Evolutionary conservation across 441 rosid genomes (phyloP).

Genomic region (Jatropha multifida): DNA sequence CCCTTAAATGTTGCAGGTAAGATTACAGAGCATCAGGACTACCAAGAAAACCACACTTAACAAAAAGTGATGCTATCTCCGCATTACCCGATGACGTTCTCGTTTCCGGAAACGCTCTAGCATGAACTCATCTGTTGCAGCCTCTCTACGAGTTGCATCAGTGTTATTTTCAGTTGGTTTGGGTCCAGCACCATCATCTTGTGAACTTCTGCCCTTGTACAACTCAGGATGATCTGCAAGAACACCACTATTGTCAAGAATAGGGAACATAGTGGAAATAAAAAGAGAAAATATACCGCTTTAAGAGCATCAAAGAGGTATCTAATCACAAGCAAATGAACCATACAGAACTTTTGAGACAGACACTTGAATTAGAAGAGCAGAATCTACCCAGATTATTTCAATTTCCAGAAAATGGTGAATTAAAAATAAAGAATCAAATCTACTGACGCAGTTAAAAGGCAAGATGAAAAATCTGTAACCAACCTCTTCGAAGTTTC

Average conservation of each 20-base stretch:
- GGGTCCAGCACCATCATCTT: conserved; percentile 51
- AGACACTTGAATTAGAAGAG: background rate
- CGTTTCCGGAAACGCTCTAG: conserved; percentile 88
- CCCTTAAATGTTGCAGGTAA: background rate
- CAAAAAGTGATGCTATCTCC: conserved; percentile 46
- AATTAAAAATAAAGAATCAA: background rate
- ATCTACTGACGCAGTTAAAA: background rate
- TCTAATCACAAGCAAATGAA: background rate
- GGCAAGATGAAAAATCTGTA: background rate
- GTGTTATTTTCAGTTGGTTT: conserved; percentile 44
- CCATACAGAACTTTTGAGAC: background rate
- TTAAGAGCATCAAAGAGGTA: conserved; percentile 3
- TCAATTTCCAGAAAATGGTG: background rate
- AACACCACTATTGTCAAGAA: conserved; percentile 1
- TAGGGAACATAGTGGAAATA: background rate
- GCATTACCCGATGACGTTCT: conserved; percentile 84
- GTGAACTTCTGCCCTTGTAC: conserved; percentile 61
- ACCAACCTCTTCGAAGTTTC: conserved; percentile 84
- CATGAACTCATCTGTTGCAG: conserved; percentile 93
- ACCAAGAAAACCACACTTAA: background rate
- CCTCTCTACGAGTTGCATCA: conserved; percentile 73
- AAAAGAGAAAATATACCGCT: background rate
- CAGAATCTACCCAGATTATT: background rate
- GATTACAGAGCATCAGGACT: background rate
- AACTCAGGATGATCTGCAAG: conserved; percentile 85